Base-by-base conservation (phyloP, 305 asterid species). In the Fraxinus velutina region DNA sequence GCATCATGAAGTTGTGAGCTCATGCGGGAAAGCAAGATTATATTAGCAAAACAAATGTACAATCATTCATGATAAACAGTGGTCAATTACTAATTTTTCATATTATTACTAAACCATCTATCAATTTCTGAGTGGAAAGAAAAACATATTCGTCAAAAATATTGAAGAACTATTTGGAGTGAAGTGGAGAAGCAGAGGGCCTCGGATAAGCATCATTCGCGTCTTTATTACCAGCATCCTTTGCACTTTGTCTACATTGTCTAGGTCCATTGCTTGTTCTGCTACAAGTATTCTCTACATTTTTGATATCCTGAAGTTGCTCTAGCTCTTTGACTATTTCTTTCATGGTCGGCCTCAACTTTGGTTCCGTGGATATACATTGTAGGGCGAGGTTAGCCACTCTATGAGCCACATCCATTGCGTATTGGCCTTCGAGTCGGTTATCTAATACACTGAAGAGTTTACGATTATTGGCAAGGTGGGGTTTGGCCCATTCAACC, bases 321-420 rank as follows among this genome's bases (percentile, higher is more conserved):
- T 88, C 97, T 1, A 95, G 88, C 79, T 91, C 97, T 80, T 81
- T 81, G 29, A 95, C 92, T 4, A 89, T 77, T 19, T 92, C 93
- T 0, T 77, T 90, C 98, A 91, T 93, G 57, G 88, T 88, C 1
- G 98, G 98, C 91, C 98, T 89, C 79, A 90, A 83, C 89, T 87
- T 92, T 0, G 97, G 94, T 70, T 93, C 97, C 75, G 87, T 33
- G 12, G 94, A 92, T 72, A 92, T 80, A 84, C 97, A 93, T 24
- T 87, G 85, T 36, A 87, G 79, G 10, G 92, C 87, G 4, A 90
- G 76, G 79, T 76, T 80, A 5, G 92, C 91, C 0, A 85, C 87
- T 39, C 71, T 88, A 2, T 86, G 88, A 15, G 88, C 90, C 33
- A 79, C 88, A 0, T 86, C 91, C 80, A 89, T 82, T 2, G 89